Conservation (phyloP, 257 asterid species). For the Solanum lycopersicoides region DNA sequence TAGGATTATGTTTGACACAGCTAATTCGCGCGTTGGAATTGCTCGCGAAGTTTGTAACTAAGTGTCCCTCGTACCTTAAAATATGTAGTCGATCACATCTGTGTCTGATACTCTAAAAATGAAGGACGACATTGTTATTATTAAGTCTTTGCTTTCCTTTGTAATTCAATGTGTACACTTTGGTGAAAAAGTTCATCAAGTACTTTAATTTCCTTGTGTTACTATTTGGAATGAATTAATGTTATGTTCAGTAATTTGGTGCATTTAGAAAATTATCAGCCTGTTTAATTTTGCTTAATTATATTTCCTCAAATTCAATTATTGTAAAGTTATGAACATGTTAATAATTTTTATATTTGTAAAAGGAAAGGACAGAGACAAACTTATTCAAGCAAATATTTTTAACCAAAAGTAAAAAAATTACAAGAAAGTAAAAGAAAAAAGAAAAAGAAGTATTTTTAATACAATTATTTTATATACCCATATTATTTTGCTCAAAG, state of each 20-base stretch:
- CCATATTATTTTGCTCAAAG: not conserved
- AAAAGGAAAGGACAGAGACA: not conserved
- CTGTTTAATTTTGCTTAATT: not conserved
- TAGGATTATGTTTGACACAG: slow-evolving; percentile 61
- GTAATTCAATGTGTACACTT: not conserved
- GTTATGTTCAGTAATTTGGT: not conserved
- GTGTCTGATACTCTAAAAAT: not conserved
- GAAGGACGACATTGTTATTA: not conserved
- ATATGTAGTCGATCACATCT: not conserved
- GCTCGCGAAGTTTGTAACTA: slow-evolving; percentile 41
- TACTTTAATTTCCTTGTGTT: not conserved
- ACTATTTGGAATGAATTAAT: not conserved
- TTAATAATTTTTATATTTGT: not conserved
- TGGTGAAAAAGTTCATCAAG: not conserved
- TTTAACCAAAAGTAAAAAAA: not conserved
- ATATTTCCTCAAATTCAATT: not conserved
- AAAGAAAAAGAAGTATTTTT: not conserved
- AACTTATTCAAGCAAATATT: not conserved
- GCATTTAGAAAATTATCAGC: not conserved
- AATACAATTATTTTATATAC: not conserved
- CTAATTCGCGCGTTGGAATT: slow-evolving; percentile 61
- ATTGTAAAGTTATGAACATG: not conserved
- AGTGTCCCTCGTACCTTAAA: not conserved
- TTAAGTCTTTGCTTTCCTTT: not conserved
- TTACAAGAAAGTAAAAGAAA: not conserved